phyloP scores from a whole-genome alignment of 345 rosid species.

The Salix brachista region DNA sequence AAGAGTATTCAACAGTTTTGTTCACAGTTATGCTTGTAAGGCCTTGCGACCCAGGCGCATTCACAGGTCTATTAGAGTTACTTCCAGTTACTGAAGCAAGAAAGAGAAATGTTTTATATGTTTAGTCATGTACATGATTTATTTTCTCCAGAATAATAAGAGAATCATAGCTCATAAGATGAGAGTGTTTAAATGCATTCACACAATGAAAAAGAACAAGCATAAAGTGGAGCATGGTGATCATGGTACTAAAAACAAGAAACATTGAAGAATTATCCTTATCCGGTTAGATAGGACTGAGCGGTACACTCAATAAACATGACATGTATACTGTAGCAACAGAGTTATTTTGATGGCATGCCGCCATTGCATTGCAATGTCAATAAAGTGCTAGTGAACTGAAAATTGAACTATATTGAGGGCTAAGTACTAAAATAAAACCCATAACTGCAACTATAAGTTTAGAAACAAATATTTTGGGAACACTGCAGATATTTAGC shows the following conservation, averaged over 20 bases:
- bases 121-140: slow-evolving; percentile 1
- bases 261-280: not conserved
- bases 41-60: slow-evolving; percentile 37
- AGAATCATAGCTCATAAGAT: not conserved
- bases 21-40: slow-evolving; percentile 68
- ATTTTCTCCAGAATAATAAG: slow-evolving; percentile 1
- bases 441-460: not conserved
- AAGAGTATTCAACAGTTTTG: slow-evolving; percentile 79
- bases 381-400: too few species aligned
- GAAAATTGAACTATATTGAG: not conserved
- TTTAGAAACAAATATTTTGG: not conserved
- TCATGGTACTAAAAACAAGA: not conserved
- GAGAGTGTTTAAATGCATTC: not conserved
- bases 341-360: too few species aligned
- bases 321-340: too few species aligned
- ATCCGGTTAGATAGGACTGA: not conserved
- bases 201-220: not conserved
- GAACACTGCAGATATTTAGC: not conserved
- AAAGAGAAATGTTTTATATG: slow-evolving; percentile 6
- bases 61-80: slow-evolving; percentile 28
- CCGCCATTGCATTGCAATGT: too few species aligned
- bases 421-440: not conserved
- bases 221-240: not conserved
- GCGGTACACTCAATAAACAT: too few species aligned
- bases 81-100: slow-evolving; percentile 30